phyloP scores from a whole-genome alignment of 176 grass and related monocot genomes.

The Cenchrus purpureus region DNA sequence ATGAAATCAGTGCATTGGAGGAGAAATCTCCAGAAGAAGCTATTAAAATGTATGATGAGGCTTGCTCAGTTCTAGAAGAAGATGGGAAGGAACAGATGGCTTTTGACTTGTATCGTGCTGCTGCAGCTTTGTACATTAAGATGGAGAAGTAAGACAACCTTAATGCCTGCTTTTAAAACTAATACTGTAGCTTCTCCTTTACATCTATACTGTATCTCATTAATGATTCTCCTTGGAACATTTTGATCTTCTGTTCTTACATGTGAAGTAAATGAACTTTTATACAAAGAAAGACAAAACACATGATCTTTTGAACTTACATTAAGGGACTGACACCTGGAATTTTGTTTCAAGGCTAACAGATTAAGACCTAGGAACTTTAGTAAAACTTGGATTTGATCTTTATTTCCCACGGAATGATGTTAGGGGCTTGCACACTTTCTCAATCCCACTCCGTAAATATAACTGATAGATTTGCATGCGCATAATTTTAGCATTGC shows the following conservation, averaged over 20 bases:
- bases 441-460: not conserved
- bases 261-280: not conserved
- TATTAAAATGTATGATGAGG: constrained; percentile 83
- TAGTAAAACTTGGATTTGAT: not conserved
- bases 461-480: not conserved
- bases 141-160: constrained; percentile 69
- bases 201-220: not conserved
- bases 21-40: constrained; percentile 83
- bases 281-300: not conserved
- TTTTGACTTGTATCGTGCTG: constrained; percentile 91
- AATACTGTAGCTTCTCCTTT: not conserved
- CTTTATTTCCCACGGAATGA: constrained; percentile 3
- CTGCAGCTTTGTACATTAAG: constrained; percentile 71
- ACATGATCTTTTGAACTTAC: not conserved
- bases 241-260: not conserved
- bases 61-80: constrained; percentile 83
- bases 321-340: not conserved
- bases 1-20: constrained; percentile 76
- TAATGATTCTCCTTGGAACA: not conserved
- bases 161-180: constrained; percentile 12
- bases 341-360: not conserved
- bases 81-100: constrained; percentile 98
- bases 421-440: not conserved
- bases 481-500: not conserved
- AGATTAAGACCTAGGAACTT: not conserved